Base-by-base conservation (phyloP, 2,329 filamentous ascomycete genomes). In the Xylaria digitata region DNA sequence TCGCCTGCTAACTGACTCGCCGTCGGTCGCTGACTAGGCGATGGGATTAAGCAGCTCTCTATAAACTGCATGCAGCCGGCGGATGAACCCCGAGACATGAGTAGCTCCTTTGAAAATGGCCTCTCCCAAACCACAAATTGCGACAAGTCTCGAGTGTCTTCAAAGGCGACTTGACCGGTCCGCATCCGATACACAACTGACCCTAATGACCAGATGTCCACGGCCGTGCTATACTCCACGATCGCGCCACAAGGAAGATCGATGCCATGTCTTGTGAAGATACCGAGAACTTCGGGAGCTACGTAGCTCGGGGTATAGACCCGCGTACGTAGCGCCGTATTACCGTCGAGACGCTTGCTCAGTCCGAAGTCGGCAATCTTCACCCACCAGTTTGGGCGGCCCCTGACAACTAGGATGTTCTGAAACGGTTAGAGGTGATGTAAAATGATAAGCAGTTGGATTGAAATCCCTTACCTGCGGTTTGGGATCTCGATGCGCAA, bases 341-440 rank as follows among this genome's bases (percentile, higher is more conserved):
- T 55, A 13, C 67, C 72, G n/a, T 72, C 30, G 6, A 60, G 43
- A 2, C 71, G 67, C 34, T 73, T 74, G 61, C 71, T 73, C 37
- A 74, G 72, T 0, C 75, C 74, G 43, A 76, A 75, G 56, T 76
- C 74, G 11, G 70, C 69, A 15, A 77, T 75, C 59, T 77, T 76
- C 23, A 77, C 74, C 26, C 67, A 71, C 75, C 74, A 77, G 0
- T 58, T 32, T 0, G 75, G 74, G 5, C 49, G 45, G 11, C 4
- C 9, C 3, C 53, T 54, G 2, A 69, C 66, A 0, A 77, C 71
- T 54, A 76, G 65, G 50, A 77, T 74, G 58, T 77, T 77, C 75
- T 76, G 19, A 19, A 6, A 48, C 3, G 21, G 45, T 26, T 23
- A 48, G 19, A 26, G 13, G 13, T 13, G 26, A 48, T 21, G 19